Evolutionary conservation across 306 rosid species (phyloP), one percentile per base, ranked within the genome.

Genomic region (Begonia loranthoides): DNA sequence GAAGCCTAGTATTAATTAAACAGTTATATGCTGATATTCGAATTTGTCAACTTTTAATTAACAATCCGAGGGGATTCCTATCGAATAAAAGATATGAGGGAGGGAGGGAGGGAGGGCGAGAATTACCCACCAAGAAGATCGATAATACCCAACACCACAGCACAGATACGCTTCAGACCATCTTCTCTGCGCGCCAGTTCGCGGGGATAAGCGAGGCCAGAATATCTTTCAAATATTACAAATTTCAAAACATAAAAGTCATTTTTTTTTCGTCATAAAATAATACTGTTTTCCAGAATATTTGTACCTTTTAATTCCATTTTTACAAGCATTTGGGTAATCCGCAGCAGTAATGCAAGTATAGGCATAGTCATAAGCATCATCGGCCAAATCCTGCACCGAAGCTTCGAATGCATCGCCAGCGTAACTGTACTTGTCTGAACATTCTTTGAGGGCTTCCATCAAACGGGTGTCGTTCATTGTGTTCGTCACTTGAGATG

Each of bases 301-400:
- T 28, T 28, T 2, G 12, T 55, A 69, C 36, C 80, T 48, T 52
- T 51, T 80, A 56, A 90, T 86, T 10, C 74, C 82, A 38, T 90
- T 81, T 48, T 58, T 86, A 65, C 95, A 90, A 54, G 69, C 81
- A 62, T 76, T 90, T 12, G 99, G 92, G 59, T 90, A 90, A 66
- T 85, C 95, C 9, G 73, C 68, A 6, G 95, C 95, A 43, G 74
- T 53, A 2, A 82, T 71, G 64, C 75, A 87, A 72, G 83, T 59
- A 57, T 58, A 82, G 22, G 99, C 94, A 69, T 86, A 86, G 55
- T 90, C 99, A 50, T 73, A 82, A 4, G 56, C 66, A 59, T 90
- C 94, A 3, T 51, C 48, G 1, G 21, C 67, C 77, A 90, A 68
- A 17, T 80, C 84, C 48, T 76, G 70, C 0, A 70, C 57, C 0